Conservation (phyloP, 164 flowering plant genomes). For the Aristolochia californica region DNA sequence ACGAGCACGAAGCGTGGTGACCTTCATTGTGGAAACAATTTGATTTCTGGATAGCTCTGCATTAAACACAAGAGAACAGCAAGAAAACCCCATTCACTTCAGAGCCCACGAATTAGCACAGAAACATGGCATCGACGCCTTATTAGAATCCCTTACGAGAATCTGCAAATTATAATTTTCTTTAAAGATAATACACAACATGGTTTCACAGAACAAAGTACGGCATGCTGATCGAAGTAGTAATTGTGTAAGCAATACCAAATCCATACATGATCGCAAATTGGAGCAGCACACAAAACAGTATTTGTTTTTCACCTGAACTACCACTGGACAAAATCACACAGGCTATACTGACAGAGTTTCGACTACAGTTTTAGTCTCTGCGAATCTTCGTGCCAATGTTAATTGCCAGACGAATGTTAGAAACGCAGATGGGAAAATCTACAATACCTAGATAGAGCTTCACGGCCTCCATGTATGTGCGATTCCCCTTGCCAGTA, state of each 20-base stretch:
- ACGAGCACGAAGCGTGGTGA: slow-evolving; percentile 42
- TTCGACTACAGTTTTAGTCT: too few relatives aligned
- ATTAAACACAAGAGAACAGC: too few relatives aligned
- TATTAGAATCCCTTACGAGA: too few relatives aligned
- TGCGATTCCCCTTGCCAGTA: slow-evolving; percentile 31
- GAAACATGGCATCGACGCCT: too few relatives aligned
- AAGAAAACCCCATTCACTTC: too few relatives aligned
- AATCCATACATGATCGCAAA: slow-evolving; percentile 29
- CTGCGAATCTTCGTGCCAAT: too few relatives aligned
- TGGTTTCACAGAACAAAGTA: slow-evolving; percentile 4
- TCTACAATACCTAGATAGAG: slow-evolving; percentile 35
- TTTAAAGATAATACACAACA: not conserved
- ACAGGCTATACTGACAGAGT: not conserved
- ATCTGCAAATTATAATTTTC: too few relatives aligned
- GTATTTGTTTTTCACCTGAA: slow-evolving; percentile 16
- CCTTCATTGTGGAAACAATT: slow-evolving; percentile 68
- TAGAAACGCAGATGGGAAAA: not conserved
- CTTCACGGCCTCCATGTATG: slow-evolving; percentile 51
- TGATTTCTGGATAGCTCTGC: slow-evolving; percentile 64
- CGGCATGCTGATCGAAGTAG: slow-evolving; percentile 31
- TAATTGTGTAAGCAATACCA: slow-evolving; percentile 28
- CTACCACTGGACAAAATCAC: slow-evolving; percentile 12
- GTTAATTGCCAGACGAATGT: not conserved
- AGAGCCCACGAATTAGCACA: too few relatives aligned
- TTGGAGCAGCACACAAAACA: slow-evolving; percentile 41